Evolutionary conservation across 805 yeast species (phyloP), one percentile per base, ranked within the genome.

Genomic region (Barnettozyma salicaria): DNA sequence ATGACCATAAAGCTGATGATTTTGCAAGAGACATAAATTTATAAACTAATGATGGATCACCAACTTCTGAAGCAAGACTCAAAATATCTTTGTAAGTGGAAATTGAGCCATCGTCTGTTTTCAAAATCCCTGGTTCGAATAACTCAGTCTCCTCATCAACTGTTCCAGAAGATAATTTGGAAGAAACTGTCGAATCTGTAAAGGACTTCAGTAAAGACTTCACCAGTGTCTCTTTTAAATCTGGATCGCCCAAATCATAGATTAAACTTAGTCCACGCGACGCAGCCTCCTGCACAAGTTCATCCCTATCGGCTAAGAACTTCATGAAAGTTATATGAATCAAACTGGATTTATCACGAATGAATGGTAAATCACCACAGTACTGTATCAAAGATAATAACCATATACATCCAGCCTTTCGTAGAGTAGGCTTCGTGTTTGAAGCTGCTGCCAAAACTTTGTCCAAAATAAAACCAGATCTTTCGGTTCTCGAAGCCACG

Each of bases 1-100:
- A 84, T 0, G 94, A 75, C 98, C 98, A 90, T 16, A 89, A 60
- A 0, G 92, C 78, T 0, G 96, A 85, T 36, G 80, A 80, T 44
- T 85, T 80, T 0, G 97, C 95, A 39, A 90, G 63, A 0, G 95
- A 78, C 96, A 90, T 87, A 56, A 90, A 90, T 54, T 87, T 85
- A 60, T 90, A 90, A 5, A 90, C 96, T 46, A 90, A 70, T 47
- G 92, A 75, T 11, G 97, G 96, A 59, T 90, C 96, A 20, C 97
- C 97, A 8, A 88, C 94, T 54, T 90, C 98, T 1, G 92, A 77
- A 0, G 98, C 97, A 34, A 90, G 65, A 49, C 68, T 84, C 49
- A 90, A 66, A 21, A 90, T 85, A 59, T 90, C 98, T 50, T 82
- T 85, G 56, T 90, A 90, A 0, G 97, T 89, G 0, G 95, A 83